Evolutionary conservation across 2,329 filamentous ascomycete species (phyloP).

Genomic region (Scleromitrula shiraiana): DNA sequence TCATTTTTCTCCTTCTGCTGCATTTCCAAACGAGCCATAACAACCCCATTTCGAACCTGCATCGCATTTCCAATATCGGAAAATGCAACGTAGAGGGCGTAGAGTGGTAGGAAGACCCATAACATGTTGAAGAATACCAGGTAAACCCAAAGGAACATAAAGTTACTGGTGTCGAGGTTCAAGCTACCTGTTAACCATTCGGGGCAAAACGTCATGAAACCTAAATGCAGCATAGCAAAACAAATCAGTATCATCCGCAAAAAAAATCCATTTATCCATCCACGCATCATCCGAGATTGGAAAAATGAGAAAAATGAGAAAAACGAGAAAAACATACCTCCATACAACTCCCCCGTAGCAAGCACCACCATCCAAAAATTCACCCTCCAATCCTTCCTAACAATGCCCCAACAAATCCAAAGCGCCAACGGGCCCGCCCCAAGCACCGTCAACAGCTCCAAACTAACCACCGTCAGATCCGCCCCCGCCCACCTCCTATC

Average conservation of each 20-base stretch:
- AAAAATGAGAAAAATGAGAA: background rate
- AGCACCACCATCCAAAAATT: slow-evolving; percentile 57
- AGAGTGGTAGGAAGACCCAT: slow-evolving; percentile 58
- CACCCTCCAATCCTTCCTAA: slow-evolving; percentile 44
- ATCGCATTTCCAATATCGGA: slow-evolving; percentile 49
- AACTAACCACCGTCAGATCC: slow-evolving; percentile 53
- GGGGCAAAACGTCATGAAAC: slow-evolving; percentile 64
- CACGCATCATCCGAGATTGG: background rate
- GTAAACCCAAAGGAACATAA: slow-evolving; percentile 55
- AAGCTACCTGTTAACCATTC: slow-evolving; percentile 57
- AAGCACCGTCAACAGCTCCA: slow-evolving; percentile 59
- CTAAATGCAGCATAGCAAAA: slow-evolving; percentile 29
- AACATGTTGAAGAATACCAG: slow-evolving; percentile 61
- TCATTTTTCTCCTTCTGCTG: slow-evolving; percentile 21
- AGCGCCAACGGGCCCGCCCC: slow-evolving; percentile 52
- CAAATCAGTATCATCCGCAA: too few relatives aligned
- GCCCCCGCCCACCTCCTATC: slow-evolving; percentile 56
- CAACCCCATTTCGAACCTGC: slow-evolving; percentile 30
- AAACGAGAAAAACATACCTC: slow-evolving; percentile 36
- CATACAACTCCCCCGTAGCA: slow-evolving; percentile 59
- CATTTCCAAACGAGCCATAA: slow-evolving; percentile 13
- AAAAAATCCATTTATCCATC: too few relatives aligned
- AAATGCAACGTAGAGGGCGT: slow-evolving; percentile 47
- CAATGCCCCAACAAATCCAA: slow-evolving; percentile 53
- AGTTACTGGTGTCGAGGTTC: slow-evolving; percentile 58